Percentiles rank a stretch among this genome's conserved stretches.
These are phyloP conservation scores for Rhododendron henanense DNA, from an alignment of 148 eudicot species.

Conservation along the genomic window DNA sequence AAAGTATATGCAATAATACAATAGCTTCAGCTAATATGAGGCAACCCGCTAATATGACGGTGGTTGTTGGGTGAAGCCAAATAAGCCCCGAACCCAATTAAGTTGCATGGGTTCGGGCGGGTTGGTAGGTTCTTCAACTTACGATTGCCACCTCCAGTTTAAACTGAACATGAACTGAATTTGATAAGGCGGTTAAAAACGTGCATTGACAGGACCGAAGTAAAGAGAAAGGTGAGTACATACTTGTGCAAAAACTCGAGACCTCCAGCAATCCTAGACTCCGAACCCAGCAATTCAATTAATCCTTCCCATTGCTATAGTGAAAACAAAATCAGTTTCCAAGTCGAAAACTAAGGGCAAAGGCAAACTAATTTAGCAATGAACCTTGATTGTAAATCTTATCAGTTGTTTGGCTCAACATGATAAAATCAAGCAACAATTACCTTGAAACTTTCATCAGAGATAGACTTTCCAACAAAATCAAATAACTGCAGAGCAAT, in stretches of 20 bases:
- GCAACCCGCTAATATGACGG: not conserved
- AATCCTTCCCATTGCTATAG: conserved; percentile 97
- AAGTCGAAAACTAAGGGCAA: not conserved
- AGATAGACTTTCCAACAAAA: conserved; percentile 88
- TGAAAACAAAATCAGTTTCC: conserved; percentile 4
- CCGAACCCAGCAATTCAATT: conserved; percentile 78
- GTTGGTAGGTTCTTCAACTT: not conserved
- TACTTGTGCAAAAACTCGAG: conserved; percentile 93
- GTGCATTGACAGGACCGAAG: not conserved
- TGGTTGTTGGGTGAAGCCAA: not conserved
- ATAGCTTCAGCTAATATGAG: not conserved
- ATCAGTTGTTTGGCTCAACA: not conserved
- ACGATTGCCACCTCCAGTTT: not conserved
- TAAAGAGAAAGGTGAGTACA: conserved; percentile 6
- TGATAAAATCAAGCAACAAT: conserved; percentile 10
- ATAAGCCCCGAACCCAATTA: not conserved
- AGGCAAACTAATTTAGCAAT: not conserved
- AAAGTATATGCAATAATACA: not conserved
- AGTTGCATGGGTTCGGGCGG: not conserved
- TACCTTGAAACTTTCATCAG: conserved; percentile 91
- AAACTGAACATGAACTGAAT: not conserved
- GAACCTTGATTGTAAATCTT: conserved; percentile 1
- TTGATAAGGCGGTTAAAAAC: not conserved
- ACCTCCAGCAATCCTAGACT: conserved; percentile 83
- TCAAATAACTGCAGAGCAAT: conserved; percentile 87